Conservation (phyloP, 2,329 filamentous ascomycete species). For the Ophiostoma perfectum region DNA sequence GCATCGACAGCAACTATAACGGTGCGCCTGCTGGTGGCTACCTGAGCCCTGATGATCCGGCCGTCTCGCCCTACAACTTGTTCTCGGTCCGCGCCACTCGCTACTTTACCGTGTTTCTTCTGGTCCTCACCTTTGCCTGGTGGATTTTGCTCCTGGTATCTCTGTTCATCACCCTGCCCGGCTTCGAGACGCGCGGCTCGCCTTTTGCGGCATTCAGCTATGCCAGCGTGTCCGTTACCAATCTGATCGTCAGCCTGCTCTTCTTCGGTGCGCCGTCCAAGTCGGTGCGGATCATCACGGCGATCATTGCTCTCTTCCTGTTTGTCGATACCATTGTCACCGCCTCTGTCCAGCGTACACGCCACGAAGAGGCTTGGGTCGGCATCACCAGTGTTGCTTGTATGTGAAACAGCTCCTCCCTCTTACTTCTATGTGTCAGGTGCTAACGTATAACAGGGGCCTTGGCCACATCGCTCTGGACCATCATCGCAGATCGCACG, state of each 20-base stretch:
- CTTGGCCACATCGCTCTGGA: conserved; percentile 71
- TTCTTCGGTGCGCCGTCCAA: conserved; percentile 86
- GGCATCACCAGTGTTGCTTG: conserved; percentile 79
- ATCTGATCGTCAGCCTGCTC: conserved; percentile 68
- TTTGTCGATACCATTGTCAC: conserved; percentile 75
- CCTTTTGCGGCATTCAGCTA: conserved; percentile 87
- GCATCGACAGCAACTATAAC: conserved; percentile 45
- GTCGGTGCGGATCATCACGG: conserved; percentile 66
- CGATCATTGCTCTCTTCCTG: conserved; percentile 61
- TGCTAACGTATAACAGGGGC: conserved; percentile 46
- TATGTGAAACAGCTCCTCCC: conserved; percentile 29
- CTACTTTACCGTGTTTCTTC: conserved; percentile 70
- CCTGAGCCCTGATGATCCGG: conserved; percentile 73
- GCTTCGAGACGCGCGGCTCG: conserved; percentile 80
- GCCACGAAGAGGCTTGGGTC: conserved; percentile 83
- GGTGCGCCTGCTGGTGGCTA: conserved; percentile 37
- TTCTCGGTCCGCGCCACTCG: conserved; percentile 81
- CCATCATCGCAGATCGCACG: conserved; percentile 69
- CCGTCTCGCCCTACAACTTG: conserved; percentile 89
- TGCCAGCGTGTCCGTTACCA: conserved; percentile 69
- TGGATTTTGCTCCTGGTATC: conserved; percentile 87
- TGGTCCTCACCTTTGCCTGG: conserved; percentile 77
- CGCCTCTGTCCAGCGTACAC: conserved; percentile 64
- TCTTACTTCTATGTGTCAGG: no score
- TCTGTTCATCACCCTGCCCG: conserved; percentile 83